Base-by-base conservation (phyloP, 1,139 yeast species). In the Saccharomycopsis hybrid region DNA sequence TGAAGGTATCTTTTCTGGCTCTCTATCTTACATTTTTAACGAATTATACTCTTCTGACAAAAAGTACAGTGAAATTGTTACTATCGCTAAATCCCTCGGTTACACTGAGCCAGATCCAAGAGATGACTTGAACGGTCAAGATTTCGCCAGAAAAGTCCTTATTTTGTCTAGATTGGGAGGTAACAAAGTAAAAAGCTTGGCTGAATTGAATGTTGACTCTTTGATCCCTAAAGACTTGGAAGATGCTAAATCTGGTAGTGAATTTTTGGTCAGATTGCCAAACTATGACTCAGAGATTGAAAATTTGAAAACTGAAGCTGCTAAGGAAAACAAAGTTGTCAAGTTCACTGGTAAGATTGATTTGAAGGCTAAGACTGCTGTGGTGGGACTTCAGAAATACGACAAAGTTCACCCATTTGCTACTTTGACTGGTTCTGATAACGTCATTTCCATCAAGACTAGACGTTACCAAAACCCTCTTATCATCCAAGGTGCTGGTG, bases 101-200 rank as follows among this genome's bases (percentile, higher is more conserved):
- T 92, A 88, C 77, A 92, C 97, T 43, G 99, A 94, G 69, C 98
- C 99, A 47, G 99, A 92, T 67, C 98, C 98, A 66, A 82, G 99
- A 70, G 99, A 92, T 65, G 99, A 92, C 65, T 78, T 92, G 67
- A 92, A 92, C 66, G 99, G 99, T 54, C 76, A 92, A 65, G 98
- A 92, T 63, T 97, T 92, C 54, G 99, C 99, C 41, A 84, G 98
- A 75, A 92, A 92, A 68, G 96, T 92, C 36, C 89, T 98, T 31
- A 92, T 92, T 57, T 77, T 92, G 57, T 95, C 97, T 43, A 84
- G 99, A 73, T 77, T 92, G 51, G 77, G 96, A 27, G 98, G 98
- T 2, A 76, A 85, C 54, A 72, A 79, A 53, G 87, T 92, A 32
- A 85, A 85, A 64, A 82, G 94, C n/a, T 95, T 97, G 59, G 77